phyloP scores from a whole-genome alignment of 306 rosid genomes.

The Oemleria cerasiformis region DNA sequence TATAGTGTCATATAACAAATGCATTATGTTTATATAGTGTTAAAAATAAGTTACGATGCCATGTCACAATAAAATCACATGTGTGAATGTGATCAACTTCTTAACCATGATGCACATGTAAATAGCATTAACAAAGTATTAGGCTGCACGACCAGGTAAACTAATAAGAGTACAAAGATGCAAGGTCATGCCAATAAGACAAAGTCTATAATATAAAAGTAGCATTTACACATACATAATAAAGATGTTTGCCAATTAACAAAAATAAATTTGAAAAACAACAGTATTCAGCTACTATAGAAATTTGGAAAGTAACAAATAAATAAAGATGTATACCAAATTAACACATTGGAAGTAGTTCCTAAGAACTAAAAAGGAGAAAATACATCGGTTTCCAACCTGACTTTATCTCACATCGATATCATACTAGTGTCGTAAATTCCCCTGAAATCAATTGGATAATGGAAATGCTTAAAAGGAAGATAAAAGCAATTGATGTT shows the following conservation, averaged over 20 bases:
- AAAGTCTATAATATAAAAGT: background rate
- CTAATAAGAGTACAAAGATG: background rate
- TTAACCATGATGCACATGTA: background rate
- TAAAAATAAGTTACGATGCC: background rate
- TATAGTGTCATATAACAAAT: background rate
- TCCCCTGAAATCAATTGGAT: background rate
- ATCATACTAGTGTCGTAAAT: background rate
- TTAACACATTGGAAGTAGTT: background rate
- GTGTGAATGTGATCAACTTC: background rate
- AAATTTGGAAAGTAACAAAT: background rate
- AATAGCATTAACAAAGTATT: background rate
- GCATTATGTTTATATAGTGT: background rate
- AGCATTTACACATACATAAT: too few species aligned
- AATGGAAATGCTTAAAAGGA: background rate
- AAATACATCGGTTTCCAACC: background rate
- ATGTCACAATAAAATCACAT: background rate
- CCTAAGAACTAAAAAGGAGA: background rate
- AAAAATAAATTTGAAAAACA: background rate
- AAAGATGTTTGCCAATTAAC: too few species aligned
- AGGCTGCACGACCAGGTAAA: background rate
- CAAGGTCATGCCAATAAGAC: background rate
- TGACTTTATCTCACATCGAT: background rate
- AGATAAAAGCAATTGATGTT: background rate
- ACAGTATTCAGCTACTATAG: background rate
- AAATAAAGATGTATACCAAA: background rate